Conservation (phyloP, 2,329 filamentous ascomycete genomes). For the Incumbomyces delicatus region DNA sequence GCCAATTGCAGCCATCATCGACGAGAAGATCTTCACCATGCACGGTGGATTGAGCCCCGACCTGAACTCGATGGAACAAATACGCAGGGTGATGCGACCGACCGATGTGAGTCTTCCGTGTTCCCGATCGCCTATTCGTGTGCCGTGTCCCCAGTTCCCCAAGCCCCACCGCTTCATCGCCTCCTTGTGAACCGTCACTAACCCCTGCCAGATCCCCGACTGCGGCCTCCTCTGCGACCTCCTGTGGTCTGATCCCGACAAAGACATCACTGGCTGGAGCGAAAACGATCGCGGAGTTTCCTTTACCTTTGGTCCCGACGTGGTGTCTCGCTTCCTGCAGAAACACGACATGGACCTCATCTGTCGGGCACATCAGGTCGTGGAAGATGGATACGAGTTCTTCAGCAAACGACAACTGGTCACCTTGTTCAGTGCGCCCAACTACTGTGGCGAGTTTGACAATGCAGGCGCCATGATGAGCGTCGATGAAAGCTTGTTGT, state of each 20-base stretch:
- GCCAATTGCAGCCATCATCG: constrained; percentile 95
- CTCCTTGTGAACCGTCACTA: neutral
- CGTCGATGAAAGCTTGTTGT: constrained; percentile 94
- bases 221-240: constrained; percentile 96
- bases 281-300: constrained; percentile 98
- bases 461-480: constrained; percentile 99
- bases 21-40: constrained; percentile 99
- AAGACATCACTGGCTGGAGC: constrained; percentile 98
- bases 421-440: constrained; percentile 93
- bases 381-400: constrained; percentile 99
- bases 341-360: constrained; percentile 99
- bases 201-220: constrained; percentile 68
- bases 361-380: constrained; percentile 95
- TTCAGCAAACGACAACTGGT: constrained; percentile 98
- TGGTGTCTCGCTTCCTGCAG: constrained; percentile 92
- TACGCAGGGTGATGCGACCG: constrained; percentile 94
- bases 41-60: constrained; percentile 95
- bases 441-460: constrained; percentile 99
- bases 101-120: constrained; percentile 94
- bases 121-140: too few relatives aligned
- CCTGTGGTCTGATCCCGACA: constrained; percentile 97
- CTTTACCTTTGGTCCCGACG: constrained; percentile 95
- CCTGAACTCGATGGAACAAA: constrained; percentile 99
- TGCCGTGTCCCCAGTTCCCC: too few relatives aligned
- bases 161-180: constrained; percentile 7